phyloP scores from a whole-genome alignment of 768 basidiomycete genomes.

The Amanita exitialis region DNA sequence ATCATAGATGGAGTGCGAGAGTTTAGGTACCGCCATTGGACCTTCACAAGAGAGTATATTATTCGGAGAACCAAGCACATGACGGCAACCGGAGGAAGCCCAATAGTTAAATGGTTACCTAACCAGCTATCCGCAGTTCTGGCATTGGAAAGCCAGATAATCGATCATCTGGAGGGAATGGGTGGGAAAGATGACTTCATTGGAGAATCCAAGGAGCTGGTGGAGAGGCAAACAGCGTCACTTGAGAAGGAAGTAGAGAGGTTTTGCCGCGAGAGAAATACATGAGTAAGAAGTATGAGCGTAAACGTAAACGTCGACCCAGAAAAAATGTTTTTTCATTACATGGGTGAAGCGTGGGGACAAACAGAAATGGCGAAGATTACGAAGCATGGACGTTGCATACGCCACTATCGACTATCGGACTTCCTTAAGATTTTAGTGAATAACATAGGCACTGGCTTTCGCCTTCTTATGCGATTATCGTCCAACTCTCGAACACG shows the following conservation, averaged over 20 bases:
- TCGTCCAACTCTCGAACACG: too few relatives aligned
- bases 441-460: too few relatives aligned
- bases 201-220: not conserved
- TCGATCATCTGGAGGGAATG: not conserved
- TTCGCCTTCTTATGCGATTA: too few relatives aligned
- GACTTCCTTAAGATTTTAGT: too few relatives aligned
- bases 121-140: not conserved
- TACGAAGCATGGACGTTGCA: too few relatives aligned
- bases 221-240: not conserved
- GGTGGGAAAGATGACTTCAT: not conserved
- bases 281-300: not conserved
- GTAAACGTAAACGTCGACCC: too few relatives aligned
- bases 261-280: not conserved
- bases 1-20: constrained; percentile 14
- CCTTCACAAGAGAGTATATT: constrained; percentile 23
- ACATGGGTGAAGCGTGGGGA: too few relatives aligned
- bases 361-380: too few relatives aligned
- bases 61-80: constrained; percentile 16
- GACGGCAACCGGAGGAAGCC: constrained; percentile 19
- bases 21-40: constrained; percentile 22
- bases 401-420: too few relatives aligned
- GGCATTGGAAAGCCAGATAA: not conserved
- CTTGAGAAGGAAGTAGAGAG: constrained; percentile 2
- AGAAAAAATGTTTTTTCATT: too few relatives aligned
- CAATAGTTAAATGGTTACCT: constrained; percentile 11